Percentiles rank a stretch among this genome's conserved stretches.
Conservation (phyloP, 164 flowering plant genomes). For the Akebia trifoliata region DNA sequence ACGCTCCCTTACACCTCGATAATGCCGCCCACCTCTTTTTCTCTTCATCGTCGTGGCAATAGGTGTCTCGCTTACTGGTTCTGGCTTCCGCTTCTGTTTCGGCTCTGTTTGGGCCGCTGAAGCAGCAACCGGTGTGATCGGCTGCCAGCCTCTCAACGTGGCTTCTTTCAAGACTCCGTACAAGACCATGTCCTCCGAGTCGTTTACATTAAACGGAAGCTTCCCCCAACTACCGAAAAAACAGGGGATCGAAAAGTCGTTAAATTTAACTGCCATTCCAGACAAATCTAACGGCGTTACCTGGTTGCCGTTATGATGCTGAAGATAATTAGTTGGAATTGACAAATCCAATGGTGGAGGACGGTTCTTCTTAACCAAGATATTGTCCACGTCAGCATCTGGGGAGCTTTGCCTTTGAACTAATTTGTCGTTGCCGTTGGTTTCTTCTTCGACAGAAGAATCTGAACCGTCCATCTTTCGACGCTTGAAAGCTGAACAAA, state of each 20-base stretch:
- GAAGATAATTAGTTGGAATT: not conserved
- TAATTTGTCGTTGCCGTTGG: conserved; percentile 6
- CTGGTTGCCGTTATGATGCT: not conserved
- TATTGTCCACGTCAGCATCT: not conserved
- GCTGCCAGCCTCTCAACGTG: conserved; percentile 12
- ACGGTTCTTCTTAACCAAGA: not conserved
- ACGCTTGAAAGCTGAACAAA: not conserved
- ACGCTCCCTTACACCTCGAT: conserved; percentile 26
- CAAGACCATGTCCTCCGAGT: conserved; percentile 24
- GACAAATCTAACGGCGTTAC: conserved; percentile 12
- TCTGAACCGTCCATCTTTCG: conserved; percentile 9
- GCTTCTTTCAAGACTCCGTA: conserved; percentile 23
- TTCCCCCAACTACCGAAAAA: conserved; percentile 17
- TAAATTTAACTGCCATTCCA: not conserved
- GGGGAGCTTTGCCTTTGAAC: conserved; percentile 10
- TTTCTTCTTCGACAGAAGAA: conserved; percentile 11
- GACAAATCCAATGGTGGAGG: conserved; percentile 1
- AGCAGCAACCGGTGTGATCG: conserved; percentile 4
- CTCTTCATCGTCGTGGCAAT: conserved; percentile 7
- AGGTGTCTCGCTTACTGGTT: not conserved
- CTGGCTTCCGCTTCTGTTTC: not conserved
- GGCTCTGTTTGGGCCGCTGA: not conserved
- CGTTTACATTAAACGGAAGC: conserved; percentile 27
- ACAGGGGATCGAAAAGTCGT: conserved; percentile 14
- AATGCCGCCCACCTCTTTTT: conserved; percentile 12